Evolutionary conservation across 2,329 filamentous ascomycete species (phyloP), one percentile per base, ranked within the genome.

Genomic region (Ampelomyces quisqualis): DNA sequence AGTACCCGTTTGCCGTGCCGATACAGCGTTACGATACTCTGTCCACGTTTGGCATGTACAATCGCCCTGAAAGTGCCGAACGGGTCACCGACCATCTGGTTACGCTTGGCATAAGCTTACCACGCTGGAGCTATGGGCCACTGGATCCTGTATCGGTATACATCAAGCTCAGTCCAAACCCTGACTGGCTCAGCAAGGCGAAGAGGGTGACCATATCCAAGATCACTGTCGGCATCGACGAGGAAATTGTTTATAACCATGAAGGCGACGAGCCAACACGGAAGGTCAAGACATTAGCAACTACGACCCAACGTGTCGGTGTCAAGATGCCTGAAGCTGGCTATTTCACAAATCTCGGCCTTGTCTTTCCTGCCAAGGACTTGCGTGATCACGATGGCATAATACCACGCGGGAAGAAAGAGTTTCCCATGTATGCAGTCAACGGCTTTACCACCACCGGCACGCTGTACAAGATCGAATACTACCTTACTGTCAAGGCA

Each of bases 41-140:
- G 34, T 96, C 90, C 28, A 97, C 93, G 1, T 98, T 98, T 72
- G 93, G 93, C 70, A 97, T 97, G 93, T 98, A 97, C 75, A 97
- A 97, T 71, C 85, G 90, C 39, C 91, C 90, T 11, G 91, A 96
- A 69, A 86, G 86, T 44, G 88, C 89, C 40, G 86, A 94, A 59
- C 81, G 84, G 45, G 88, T 90, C 21, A 82, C 86, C 36, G 93
- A 97, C 72, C 93, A 95, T 68, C 74, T 97, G 39, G 88, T 97
- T 46, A 94, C 89, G 7, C 75, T 97, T 39, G 89, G 88, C 31
- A 95, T 96, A 55, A 95, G 90, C 47, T 76, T 98, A 53, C 91
- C 93, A 17, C 82, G 90, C 48, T 96, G 91, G 90, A 96, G 90
- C 49, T 98, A 97, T 66, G 93, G 93, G 1, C 93, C 93, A 4